Evolutionary conservation across 345 rosid species (phyloP).

Genomic region (Carallia brachiata): DNA sequence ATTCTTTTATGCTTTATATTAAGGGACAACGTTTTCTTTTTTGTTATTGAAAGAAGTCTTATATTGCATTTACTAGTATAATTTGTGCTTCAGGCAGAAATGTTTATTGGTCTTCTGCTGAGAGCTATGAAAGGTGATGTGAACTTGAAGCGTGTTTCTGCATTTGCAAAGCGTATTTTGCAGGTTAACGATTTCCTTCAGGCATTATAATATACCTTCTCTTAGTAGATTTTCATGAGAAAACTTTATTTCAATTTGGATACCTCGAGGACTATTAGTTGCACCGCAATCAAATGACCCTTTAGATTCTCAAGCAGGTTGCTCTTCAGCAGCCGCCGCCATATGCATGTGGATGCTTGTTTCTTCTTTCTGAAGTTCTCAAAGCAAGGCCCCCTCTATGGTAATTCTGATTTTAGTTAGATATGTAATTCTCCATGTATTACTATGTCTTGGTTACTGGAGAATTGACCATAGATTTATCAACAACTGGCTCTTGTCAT

Average conservation of each 20-base stretch:
- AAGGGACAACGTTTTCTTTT: neutral
- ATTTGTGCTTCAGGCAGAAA: constrained; percentile 58
- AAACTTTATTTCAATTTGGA: neutral
- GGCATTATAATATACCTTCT: neutral
- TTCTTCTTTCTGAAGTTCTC: constrained; percentile 89
- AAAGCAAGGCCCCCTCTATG: constrained; percentile 86
- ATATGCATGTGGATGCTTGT: constrained; percentile 89
- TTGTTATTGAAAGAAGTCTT: neutral
- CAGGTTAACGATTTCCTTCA: constrained; percentile 49
- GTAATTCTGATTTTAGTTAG: constrained; percentile 33
- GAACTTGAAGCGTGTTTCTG: constrained; percentile 81
- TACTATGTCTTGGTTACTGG: neutral
- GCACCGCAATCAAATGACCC: constrained; percentile 2
- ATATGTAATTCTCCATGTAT: neutral
- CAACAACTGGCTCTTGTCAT: constrained; percentile 5
- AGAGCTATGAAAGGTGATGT: constrained; percentile 91
- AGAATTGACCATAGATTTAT: neutral
- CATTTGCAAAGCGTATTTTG: constrained; percentile 84
- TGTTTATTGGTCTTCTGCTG: constrained; percentile 89
- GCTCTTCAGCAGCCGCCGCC: constrained; percentile 95
- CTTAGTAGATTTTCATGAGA: neutral
- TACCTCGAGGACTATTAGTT: neutral
- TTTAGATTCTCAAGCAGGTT: constrained; percentile 51
- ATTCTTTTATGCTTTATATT: neutral
- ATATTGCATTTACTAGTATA: neutral